phyloP scores from a whole-genome alignment of 2,329 filamentous ascomycete genomes.

The Penicillium sp. region DNA sequence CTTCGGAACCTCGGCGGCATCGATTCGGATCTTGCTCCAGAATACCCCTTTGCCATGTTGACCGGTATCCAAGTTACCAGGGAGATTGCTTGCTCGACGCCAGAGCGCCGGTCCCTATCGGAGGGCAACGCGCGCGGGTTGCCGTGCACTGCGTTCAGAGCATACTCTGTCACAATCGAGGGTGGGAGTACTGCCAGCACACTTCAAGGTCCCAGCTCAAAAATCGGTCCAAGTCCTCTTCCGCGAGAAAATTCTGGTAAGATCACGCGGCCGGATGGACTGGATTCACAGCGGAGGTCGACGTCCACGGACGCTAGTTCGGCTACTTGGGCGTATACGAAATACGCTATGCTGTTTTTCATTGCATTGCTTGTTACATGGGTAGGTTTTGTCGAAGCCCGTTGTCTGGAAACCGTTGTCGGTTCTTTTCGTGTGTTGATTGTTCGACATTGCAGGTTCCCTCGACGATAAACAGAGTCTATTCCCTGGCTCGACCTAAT shows the following conservation, averaged over 20 bases:
- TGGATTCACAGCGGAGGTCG: constrained; percentile 15
- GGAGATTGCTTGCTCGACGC: constrained; percentile 40
- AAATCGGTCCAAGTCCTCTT: neutral
- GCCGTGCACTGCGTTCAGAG: constrained; percentile 11
- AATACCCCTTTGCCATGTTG: constrained; percentile 49
- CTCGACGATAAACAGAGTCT: constrained; percentile 74
- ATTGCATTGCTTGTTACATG: constrained; percentile 45
- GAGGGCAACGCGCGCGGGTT: constrained; percentile 2
- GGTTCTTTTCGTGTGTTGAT: neutral
- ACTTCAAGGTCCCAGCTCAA: neutral
- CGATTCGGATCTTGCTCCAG: constrained; percentile 44
- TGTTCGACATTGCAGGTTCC: constrained; percentile 48
- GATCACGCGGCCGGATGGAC: neutral
- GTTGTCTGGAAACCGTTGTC: neutral
- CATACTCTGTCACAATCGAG: constrained; percentile 37
- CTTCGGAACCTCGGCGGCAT: constrained; percentile 55
- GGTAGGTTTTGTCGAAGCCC: constrained; percentile 17
- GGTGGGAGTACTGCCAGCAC: constrained; percentile 13
- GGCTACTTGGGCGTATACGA: constrained; percentile 41
- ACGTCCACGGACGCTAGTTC: constrained; percentile 31
- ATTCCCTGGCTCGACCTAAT: constrained; percentile 60
- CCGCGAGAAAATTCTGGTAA: neutral
- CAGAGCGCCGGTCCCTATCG: constrained; percentile 9
- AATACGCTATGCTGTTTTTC: constrained; percentile 42
- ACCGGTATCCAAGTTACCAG: constrained; percentile 65